These are phyloP conservation scores for Sugiyamaella valdiviana DNA, from an alignment of 805 yeast species.

Conservation along the genomic window DNA sequence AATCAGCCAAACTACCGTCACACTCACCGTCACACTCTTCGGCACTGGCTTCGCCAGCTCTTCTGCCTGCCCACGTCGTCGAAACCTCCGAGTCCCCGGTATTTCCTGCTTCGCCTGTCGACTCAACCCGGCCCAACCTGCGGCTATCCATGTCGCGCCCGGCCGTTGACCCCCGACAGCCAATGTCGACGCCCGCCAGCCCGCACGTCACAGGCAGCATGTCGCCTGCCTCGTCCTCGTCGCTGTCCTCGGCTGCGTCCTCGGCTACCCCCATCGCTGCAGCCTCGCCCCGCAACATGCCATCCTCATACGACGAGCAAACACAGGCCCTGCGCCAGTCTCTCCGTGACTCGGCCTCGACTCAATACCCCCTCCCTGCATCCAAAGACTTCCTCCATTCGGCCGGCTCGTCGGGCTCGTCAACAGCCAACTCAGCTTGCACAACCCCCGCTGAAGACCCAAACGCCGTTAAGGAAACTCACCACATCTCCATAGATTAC, in stretches of 20 bases:
- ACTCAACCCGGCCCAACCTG: neutral
- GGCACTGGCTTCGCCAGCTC: too few species aligned
- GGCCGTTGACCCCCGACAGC: too few species aligned
- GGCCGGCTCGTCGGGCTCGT: conserved; percentile 5
- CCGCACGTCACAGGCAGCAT: conserved; percentile 1
- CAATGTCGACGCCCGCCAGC: neutral
- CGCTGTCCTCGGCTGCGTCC: neutral
- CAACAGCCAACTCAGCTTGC: conserved; percentile 6
- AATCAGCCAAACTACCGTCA: neutral
- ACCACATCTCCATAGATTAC: conserved; percentile 70
- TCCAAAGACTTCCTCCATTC: neutral
- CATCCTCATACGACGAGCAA: too few species aligned
- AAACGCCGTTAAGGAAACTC: conserved; percentile 71
- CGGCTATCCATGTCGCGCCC: neutral
- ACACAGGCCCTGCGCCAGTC: too few species aligned
- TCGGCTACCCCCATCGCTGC: neutral
- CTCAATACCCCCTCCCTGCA: neutral
- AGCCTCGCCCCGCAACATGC: neutral
- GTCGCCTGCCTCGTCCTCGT: neutral
- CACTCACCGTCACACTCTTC: neutral
- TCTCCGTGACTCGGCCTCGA: neutral
- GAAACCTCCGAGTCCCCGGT: neutral
- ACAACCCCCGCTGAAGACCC: neutral
- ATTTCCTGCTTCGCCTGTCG: neutral
- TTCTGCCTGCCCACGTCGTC: too few species aligned